Evolutionary conservation across 2,329 filamentous ascomycete species (phyloP).

Genomic region (Tolypocladium cylindrosporum): DNA sequence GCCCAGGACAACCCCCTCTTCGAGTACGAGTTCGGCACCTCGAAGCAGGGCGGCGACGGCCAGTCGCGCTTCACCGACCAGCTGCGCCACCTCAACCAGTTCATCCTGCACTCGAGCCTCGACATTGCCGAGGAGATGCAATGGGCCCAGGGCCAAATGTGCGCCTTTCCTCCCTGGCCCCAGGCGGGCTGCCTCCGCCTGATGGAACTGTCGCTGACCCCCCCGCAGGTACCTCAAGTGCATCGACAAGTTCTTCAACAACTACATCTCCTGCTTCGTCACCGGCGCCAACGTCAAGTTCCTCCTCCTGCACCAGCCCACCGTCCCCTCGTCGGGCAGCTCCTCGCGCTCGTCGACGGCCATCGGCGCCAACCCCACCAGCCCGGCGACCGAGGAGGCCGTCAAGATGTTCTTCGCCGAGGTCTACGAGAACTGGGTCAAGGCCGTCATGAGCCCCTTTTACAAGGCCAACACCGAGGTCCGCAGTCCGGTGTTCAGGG

Average conservation of each 20-base stretch:
- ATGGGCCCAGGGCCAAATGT: conserved; percentile 83
- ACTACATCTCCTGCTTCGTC: conserved; percentile 89
- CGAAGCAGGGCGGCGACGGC: conserved; percentile 90
- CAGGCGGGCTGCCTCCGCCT: background rate
- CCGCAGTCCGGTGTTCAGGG: conserved; percentile 75
- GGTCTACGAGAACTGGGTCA: conserved; percentile 94
- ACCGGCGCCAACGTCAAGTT: conserved; percentile 91
- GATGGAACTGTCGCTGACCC: background rate
- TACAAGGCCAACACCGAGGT: conserved; percentile 80
- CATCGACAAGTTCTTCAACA: conserved; percentile 93
- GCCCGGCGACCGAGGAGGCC: conserved; percentile 87
- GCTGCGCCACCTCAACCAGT: conserved; percentile 90
- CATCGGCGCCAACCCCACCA: conserved; percentile 75
- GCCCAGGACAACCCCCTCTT: conserved; percentile 94
- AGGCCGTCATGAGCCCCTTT: conserved; percentile 95
- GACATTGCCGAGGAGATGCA: conserved; percentile 96
- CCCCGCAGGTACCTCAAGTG: conserved; percentile 77
- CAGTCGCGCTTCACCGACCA: conserved; percentile 80
- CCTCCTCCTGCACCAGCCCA: conserved; percentile 81
- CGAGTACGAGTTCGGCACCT: conserved; percentile 94
- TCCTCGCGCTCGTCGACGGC: conserved; percentile 53
- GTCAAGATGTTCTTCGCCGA: conserved; percentile 91
- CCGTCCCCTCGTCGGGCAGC: conserved; percentile 27
- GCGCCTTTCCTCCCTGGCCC: conserved; percentile 15
- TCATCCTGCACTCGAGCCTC: conserved; percentile 86